phyloP scores from a whole-genome alignment of 345 rosid species.

The Populus pruinosa region DNA sequence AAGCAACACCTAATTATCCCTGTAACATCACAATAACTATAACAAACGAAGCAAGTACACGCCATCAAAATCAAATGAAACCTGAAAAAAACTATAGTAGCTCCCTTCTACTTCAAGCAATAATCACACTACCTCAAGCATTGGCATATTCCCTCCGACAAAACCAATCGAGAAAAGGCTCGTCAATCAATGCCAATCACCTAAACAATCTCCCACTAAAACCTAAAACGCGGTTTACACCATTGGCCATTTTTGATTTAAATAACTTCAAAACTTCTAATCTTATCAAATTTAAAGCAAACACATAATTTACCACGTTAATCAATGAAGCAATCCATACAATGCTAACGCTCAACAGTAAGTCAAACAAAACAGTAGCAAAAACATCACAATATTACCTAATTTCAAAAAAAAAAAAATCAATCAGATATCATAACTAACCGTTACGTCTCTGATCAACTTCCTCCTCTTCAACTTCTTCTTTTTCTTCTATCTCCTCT shows the following conservation, averaged over 20 bases:
- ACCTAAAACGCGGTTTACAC: not conserved
- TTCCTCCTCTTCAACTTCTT: slow-evolving; percentile 5
- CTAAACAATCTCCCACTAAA: not conserved
- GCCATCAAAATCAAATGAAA: not conserved
- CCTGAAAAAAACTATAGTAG: not conserved
- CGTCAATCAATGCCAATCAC: not conserved
- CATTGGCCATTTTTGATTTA: not conserved
- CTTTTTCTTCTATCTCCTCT: slow-evolving; percentile 10
- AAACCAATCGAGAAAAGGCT: not conserved
- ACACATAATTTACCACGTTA: too few species aligned
- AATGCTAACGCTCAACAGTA: too few species aligned
- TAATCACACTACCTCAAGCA: not conserved
- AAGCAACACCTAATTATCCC: not conserved
- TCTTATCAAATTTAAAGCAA: too few species aligned
- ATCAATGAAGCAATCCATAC: too few species aligned
- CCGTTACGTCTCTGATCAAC: slow-evolving; percentile 3
- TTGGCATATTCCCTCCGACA: not conserved
- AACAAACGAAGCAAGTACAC: not conserved
- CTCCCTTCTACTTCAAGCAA: too few species aligned
- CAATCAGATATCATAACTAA: slow-evolving; percentile 1
- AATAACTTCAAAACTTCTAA: too few species aligned
- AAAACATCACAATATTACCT: not conserved
- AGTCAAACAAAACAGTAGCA: too few species aligned
- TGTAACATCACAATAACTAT: not conserved
- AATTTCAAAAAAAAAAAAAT: not conserved